Evolutionary conservation across 2,329 filamentous ascomycete genomes (phyloP), one percentile per base, ranked within the genome.

Genomic region (Calycina marina): DNA sequence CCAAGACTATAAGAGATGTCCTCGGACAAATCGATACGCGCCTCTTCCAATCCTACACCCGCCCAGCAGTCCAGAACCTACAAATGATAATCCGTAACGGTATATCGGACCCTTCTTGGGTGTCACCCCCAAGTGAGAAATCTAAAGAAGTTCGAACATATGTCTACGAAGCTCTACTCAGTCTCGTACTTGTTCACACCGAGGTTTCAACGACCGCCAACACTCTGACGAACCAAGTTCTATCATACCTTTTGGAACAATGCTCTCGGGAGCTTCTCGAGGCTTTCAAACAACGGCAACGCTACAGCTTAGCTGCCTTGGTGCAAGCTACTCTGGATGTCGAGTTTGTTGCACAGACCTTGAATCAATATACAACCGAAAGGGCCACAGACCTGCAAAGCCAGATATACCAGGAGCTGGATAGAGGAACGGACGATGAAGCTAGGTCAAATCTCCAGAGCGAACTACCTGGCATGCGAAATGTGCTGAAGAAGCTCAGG

Each of bases 271-370:
- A 85, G 39, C 73, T 96, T n/a, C 73, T 94, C 11, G 69, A 77
- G 16, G 77, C 83, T 0, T 93, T 96, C 63, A 63, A 69, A 54
- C 53, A 63, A 20, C 73, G 77, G 5, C 55, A 46, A 17, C 63
- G 63, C 13, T 96, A 90, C 57, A 69, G 74, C 2, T 72, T 98
- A 0, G 65, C 78, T 4, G 77, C 81, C 5, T 69, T 98, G 31
- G 93, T 96, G 77, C 92, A 98, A 58, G 92, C 92, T 2, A 98
- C 90, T 0, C 71, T 98, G 1, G 90, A 98, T 50, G 86, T 94
- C 2, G 90, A 98, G 56, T 96, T 98, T 51, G 77, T 96, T 36
- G 83, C 86, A 1, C 90, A 98, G 60, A 94, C 88, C 4, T 67
- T 98, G 18, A 81, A 72, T 39, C 77, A 86, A 45, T 98, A 92